Percentiles rank a stretch among this genome's conserved stretches.
phyloP scores from a whole-genome alignment of 106 monocot genomes.

The Xerophyta viscosa region DNA sequence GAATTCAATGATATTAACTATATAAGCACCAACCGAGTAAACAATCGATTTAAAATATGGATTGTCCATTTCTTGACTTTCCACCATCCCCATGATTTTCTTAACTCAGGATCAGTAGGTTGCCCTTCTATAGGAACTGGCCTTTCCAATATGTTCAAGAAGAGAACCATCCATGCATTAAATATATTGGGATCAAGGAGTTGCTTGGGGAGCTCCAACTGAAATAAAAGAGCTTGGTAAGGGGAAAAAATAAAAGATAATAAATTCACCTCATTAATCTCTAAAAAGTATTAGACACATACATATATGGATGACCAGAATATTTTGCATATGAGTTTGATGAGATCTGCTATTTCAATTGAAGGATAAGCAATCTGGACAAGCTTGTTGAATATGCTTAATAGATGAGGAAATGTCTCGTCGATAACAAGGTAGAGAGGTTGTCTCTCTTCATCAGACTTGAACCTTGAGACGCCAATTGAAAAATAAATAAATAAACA shows the following conservation, averaged over 20 bases:
- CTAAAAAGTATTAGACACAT: constrained; percentile 11
- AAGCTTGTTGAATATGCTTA: constrained; percentile 72
- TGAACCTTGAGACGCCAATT: constrained; percentile 44
- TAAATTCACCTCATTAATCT: neutral
- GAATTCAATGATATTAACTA: neutral
- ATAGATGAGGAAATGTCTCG: constrained; percentile 78
- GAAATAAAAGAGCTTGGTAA: constrained; percentile 8
- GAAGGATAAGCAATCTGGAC: constrained; percentile 71
- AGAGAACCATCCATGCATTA: constrained; percentile 82
- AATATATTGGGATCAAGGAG: constrained; percentile 65
- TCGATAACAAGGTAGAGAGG: constrained; percentile 77
- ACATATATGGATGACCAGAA: constrained; percentile 99
- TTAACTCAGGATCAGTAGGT: constrained; percentile 73
- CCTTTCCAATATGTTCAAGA: constrained; percentile 82
- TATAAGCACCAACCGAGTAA: constrained; percentile 48
- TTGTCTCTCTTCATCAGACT: constrained; percentile 80
- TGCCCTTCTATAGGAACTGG: constrained; percentile 82
- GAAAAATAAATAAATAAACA: too few species aligned
- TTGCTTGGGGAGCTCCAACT: constrained; percentile 95
- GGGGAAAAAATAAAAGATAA: neutral
- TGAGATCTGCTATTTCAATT: constrained; percentile 75
- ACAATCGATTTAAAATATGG: constrained; percentile 87
- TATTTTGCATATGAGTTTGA: constrained; percentile 99
- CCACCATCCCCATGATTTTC: constrained; percentile 99
- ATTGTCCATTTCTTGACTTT: constrained; percentile 97